Evolutionary conservation across 75 land plant genomes (phyloP), one percentile per base, ranked within the genome.

Genomic region (Gnetum montanum): DNA sequence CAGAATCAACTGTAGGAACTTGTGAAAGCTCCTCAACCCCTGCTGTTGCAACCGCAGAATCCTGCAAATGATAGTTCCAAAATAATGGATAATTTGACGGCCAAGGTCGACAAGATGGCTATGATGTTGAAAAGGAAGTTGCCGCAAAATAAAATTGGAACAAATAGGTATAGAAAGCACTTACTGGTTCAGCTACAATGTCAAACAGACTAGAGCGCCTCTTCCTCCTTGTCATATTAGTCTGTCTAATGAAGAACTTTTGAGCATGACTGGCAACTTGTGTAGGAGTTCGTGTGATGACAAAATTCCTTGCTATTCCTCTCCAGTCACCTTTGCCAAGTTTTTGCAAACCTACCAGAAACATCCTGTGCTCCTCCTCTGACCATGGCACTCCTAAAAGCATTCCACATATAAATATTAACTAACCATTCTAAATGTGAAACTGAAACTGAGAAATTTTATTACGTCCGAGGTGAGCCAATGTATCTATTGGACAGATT

Each of bases 271-370:
- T 75, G 2, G 81, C 81, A 8, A 78, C 81, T 49, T 78, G 81
- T 13, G 81, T 78, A 10, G 81, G 81, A 4, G 80, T 79, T 33
- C 82, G 58, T 16, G 79, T 70, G 16, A 62, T 73, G 43, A 79
- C 82, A 43, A 70, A 79, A 52, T 75, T 79, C 31, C 78, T 60
- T 15, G 82, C 66, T 10, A 79, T 79, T 7, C 82, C 79, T 44
- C 82, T 66, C 82, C 82, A 79, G 29, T 79, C 82, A 11, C 82
- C 82, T 61, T 79, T 79, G 12, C 82, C 82, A 47, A 79, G 62
- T 46, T 79, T 79, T 57, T 70, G 79, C 35, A 79, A 60, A 8
- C 82, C 82, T 36, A 79, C 24, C 45, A 79, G 55, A 54, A 79
- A 79, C 66, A 75, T 29, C 25, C 79, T 52, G 48, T 79, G 82